A percentile compares a stretch with the other conserved stretches of the same genome.
phyloP scores from a whole-genome alignment of 768 basidiomycete genomes.

The Boletus patriciae region DNA sequence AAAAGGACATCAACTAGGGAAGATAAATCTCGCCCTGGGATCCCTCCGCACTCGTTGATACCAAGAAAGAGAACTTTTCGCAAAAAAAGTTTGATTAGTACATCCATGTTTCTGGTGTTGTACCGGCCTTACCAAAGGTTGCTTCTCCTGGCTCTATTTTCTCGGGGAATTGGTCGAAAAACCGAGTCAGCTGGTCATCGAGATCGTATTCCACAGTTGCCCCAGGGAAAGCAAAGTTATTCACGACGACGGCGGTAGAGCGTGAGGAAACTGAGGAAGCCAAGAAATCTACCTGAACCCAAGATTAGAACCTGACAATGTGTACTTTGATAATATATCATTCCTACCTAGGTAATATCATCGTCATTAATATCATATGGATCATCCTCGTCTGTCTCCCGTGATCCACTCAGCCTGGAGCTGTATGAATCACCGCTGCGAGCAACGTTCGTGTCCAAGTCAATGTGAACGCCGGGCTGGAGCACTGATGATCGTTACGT shows the following conservation, averaged over 20 bases:
- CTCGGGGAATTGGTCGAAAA: neutral
- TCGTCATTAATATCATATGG: neutral
- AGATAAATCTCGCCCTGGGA: neutral
- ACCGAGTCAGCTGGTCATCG: neutral
- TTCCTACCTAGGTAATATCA: slow-evolving; percentile 11
- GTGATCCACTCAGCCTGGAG: neutral
- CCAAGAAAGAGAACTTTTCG: slow-evolving; percentile 10
- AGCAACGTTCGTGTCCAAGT: neutral
- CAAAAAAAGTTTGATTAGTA: neutral
- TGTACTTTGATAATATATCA: neutral
- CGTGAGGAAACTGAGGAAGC: neutral
- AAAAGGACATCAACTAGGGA: neutral
- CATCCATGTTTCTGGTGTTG: neutral
- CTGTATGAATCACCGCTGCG: slow-evolving; percentile 15
- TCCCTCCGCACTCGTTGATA: slow-evolving; percentile 13
- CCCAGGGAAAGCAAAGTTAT: slow-evolving; percentile 14
- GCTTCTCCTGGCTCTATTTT: neutral
- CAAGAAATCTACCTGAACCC: slow-evolving; percentile 7
- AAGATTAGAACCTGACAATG: neutral
- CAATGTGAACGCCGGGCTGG: neutral
- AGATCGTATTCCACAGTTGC: slow-evolving; percentile 10
- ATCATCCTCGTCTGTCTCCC: neutral
- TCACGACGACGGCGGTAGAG: neutral
- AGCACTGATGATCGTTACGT: neutral
- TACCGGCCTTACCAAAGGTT: slow-evolving; percentile 1